Evolutionary conservation across 163 green algal species (phyloP).

Genomic region (Coccomyxa subellipsoidea): DNA sequence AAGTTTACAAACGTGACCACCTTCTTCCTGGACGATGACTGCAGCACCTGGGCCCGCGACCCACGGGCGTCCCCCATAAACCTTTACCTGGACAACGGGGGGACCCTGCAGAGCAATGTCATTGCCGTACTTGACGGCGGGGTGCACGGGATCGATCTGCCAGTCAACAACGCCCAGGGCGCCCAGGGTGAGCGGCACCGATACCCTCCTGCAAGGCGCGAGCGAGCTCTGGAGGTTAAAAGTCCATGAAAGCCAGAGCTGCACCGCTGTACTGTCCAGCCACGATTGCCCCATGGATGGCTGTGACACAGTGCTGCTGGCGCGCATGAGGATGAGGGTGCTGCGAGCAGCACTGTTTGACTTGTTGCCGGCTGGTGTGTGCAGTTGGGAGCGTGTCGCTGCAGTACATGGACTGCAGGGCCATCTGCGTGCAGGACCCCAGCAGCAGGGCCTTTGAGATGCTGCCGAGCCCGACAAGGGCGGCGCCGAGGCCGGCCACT

Average conservation of each 20-base stretch:
- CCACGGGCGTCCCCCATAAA: background rate
- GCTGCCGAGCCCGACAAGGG: background rate
- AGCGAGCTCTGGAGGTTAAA: no score
- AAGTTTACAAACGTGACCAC: background rate
- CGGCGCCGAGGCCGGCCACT: background rate
- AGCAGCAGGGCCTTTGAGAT: background rate
- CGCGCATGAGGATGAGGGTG: background rate
- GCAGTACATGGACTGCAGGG: background rate
- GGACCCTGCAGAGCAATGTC: background rate
- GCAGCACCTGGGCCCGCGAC: background rate
- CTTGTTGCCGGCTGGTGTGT: background rate
- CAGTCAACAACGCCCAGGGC: background rate
- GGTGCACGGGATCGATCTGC: background rate
- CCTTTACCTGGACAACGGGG: background rate
- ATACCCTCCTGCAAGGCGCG: background rate
- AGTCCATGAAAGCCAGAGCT: no score
- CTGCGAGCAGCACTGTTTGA: background rate
- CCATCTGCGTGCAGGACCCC: background rate
- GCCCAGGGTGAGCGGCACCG: background rate
- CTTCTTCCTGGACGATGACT: background rate
- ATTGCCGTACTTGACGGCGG: background rate
- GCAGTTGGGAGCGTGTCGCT: background rate
- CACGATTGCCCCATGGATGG: background rate
- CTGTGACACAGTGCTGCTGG: background rate
- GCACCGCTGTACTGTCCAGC: background rate